Evolutionary conservation across 2,329 filamentous ascomycete genomes (phyloP).

Genomic region (Purpureocillium lavendulum): DNA sequence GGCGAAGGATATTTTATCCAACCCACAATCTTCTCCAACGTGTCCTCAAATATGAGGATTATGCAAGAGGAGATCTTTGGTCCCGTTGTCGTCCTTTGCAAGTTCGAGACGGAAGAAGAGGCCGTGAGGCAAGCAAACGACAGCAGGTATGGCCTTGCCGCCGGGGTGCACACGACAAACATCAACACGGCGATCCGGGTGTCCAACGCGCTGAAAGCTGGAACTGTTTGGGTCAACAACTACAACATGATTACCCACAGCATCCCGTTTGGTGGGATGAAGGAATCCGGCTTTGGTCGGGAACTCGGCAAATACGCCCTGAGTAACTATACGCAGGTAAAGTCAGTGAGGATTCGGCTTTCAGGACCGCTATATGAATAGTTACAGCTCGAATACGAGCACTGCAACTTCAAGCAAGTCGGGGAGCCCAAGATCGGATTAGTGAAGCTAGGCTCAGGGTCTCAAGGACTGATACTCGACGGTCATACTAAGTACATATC

Average conservation of each 20-base stretch:
- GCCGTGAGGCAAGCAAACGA: conserved; percentile 68
- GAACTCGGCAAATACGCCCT: too few species aligned
- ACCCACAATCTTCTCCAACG: conserved; percentile 83
- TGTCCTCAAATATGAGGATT: conserved; percentile 79
- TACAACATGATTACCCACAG: conserved; percentile 27
- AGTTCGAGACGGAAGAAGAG: conserved; percentile 78
- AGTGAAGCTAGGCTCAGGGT: too few species aligned
- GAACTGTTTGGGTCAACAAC: conserved; percentile 51
- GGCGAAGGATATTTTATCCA: conserved; percentile 82
- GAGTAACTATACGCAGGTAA: too few species aligned
- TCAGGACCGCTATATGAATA: too few species aligned
- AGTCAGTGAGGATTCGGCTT: too few species aligned
- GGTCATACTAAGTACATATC: too few species aligned
- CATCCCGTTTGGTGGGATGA: too few species aligned
- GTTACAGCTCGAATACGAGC: too few species aligned
- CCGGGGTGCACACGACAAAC: conserved; percentile 74
- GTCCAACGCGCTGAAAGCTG: conserved; percentile 65
- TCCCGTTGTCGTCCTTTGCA: conserved; percentile 75
- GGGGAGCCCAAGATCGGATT: too few species aligned
- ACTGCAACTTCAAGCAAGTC: too few species aligned
- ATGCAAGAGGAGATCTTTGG: conserved; percentile 90
- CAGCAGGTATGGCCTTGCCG: conserved; percentile 72
- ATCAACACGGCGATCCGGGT: conserved; percentile 77
- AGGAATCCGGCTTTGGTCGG: too few species aligned
- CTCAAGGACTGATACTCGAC: too few species aligned